These are phyloP conservation scores for Grosmannia penicillata DNA, from an alignment of 2,329 filamentous ascomycete genomes.

Conservation along the genomic window DNA sequence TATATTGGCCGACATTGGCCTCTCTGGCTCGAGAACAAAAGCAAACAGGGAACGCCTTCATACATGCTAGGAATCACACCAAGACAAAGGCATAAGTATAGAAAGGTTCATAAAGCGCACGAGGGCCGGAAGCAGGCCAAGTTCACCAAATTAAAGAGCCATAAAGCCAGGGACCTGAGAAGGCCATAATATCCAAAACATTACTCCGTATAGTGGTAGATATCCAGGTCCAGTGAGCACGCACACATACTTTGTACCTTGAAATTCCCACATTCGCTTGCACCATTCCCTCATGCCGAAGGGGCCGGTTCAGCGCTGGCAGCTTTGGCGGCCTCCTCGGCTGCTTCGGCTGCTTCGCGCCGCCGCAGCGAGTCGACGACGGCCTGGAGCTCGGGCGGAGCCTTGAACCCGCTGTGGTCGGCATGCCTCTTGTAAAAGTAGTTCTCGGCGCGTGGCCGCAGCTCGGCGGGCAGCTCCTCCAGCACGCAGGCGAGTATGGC, in stretches of 20 bases:
- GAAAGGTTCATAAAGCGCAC: too few species aligned
- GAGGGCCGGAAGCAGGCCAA: too few species aligned
- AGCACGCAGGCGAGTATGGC: constrained; percentile 59
- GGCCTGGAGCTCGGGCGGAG: constrained; percentile 41
- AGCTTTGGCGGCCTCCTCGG: constrained; percentile 10
- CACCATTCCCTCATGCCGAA: not conserved
- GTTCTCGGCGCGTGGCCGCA: constrained; percentile 55
- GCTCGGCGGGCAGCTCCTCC: constrained; percentile 55
- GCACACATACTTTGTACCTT: too few species aligned
- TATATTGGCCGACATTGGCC: too few species aligned
- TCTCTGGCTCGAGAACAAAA: too few species aligned
- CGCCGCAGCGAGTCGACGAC: constrained; percentile 41
- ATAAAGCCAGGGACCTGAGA: too few species aligned
- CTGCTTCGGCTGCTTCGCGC: constrained; percentile 21
- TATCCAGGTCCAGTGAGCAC: too few species aligned
- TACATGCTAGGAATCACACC: not conserved
- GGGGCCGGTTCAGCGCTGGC: not conserved
- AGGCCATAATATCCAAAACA: too few species aligned
- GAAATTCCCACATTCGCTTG: too few species aligned
- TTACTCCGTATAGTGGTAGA: too few species aligned
- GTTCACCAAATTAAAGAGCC: not conserved
- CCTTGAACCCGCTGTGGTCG: constrained; percentile 72
- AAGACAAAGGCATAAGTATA: not conserved
- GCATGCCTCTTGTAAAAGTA: constrained; percentile 84
- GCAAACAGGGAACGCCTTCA: constrained; percentile 1